phyloP scores from a whole-genome alignment of 768 basidiomycete species.

The Boletellus ananiceps region DNA sequence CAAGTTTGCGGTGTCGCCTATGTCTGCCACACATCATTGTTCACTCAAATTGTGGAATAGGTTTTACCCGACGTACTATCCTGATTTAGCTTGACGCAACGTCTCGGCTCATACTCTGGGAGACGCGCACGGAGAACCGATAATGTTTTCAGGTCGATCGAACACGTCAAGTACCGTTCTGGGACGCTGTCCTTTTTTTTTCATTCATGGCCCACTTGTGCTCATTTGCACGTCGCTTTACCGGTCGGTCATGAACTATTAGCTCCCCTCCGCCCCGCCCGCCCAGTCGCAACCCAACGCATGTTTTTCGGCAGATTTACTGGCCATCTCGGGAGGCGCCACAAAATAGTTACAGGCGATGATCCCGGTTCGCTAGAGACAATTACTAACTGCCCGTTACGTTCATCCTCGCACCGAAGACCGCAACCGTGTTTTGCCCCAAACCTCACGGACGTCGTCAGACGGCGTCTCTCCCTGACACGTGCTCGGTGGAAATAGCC shows the following conservation, averaged over 20 bases:
- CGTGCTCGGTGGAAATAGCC: conserved; percentile 11
- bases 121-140: conserved; percentile 9
- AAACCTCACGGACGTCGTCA: background rate
- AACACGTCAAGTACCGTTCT: background rate
- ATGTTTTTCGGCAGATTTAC: conserved; percentile 10
- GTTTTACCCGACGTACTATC: background rate
- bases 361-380: conserved; percentile 12
- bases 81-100: conserved; percentile 3
- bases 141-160: conserved; percentile 11
- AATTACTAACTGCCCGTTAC: conserved; percentile 1
- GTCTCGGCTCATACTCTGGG: conserved; percentile 1
- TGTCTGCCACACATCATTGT: conserved; percentile 1
- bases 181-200: background rate
- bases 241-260: background rate
- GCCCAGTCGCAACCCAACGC: conserved; percentile 4
- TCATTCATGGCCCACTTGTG: background rate
- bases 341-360: conserved; percentile 8
- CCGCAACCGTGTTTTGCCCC: background rate
- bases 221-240: background rate
- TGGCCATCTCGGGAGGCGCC: background rate
- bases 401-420: conserved; percentile 3
- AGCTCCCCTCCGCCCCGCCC: background rate
- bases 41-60: background rate
- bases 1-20: background rate
- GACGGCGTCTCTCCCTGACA: conserved; percentile 13